These are phyloP conservation scores for Kockovaella imperatae DNA, from an alignment of 768 basidiomycete genomes.

Conservation along the genomic window DNA sequence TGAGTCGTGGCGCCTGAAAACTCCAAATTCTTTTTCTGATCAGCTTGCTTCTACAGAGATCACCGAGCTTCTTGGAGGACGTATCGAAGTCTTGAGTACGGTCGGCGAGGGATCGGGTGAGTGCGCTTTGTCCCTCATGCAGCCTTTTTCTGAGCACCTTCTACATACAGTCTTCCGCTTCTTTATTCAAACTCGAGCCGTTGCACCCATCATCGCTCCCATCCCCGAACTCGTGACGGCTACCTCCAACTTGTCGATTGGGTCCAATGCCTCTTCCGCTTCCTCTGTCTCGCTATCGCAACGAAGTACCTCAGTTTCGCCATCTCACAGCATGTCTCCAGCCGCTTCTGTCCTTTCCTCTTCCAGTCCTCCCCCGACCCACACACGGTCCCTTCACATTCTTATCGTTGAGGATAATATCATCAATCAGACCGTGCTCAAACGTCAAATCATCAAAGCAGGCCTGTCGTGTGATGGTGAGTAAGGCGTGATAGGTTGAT, in stretches of 20 bases:
- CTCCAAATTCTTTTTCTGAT: background rate
- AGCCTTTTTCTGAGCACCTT: no score
- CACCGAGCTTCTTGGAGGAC: constrained; percentile 40
- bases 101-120: constrained; percentile 36
- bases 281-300: no score
- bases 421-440: constrained; percentile 42
- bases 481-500: background rate
- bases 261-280: no score
- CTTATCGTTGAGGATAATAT: constrained; percentile 40
- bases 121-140: no score
- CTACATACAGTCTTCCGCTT: constrained; percentile 41
- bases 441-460: constrained; percentile 38
- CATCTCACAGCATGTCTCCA: background rate
- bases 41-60: constrained; percentile 14
- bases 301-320: no score
- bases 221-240: background rate
- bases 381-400: constrained; percentile 3
- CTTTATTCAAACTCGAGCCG: constrained; percentile 33
- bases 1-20: constrained; percentile 3
- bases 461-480: constrained; percentile 38
- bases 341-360: constrained; percentile 5
- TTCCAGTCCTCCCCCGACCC: constrained; percentile 5
- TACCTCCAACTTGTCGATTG: no score
- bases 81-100: constrained; percentile 39
- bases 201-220: constrained; percentile 7